A percentile compares a stretch with the other conserved stretches of the same genome.
Evolutionary conservation across 805 yeast genomes (phyloP).

Genomic region (Candida incommunis): DNA sequence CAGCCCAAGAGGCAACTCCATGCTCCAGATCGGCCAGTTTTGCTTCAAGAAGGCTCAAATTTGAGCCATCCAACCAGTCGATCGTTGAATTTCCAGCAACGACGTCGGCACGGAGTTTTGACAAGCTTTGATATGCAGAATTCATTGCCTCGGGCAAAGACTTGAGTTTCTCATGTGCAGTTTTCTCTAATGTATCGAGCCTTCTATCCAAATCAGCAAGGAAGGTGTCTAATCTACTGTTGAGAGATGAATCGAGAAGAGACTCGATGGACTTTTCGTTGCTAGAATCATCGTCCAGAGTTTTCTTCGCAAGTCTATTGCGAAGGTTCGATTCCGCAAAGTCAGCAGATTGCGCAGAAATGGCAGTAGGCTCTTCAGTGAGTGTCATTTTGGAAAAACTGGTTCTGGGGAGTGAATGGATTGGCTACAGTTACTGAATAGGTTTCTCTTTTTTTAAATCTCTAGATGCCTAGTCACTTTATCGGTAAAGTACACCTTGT

Average conservation of each 20-base stretch:
- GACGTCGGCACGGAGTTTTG: not conserved
- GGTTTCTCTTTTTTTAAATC: too few relatives aligned
- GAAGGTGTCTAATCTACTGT: not conserved
- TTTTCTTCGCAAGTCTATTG: too few relatives aligned
- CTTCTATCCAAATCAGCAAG: not conserved
- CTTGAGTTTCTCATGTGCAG: not conserved
- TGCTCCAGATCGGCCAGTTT: constrained; percentile 2
- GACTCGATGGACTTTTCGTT: too few relatives aligned
- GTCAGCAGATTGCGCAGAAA: too few relatives aligned
- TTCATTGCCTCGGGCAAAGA: not conserved
- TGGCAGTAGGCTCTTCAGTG: too few relatives aligned
- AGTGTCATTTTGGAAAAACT: too few relatives aligned
- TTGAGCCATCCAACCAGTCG: not conserved
- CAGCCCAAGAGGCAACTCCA: constrained; percentile 4
- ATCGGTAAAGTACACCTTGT: too few relatives aligned
- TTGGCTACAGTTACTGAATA: too few relatives aligned
- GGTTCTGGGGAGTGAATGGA: too few relatives aligned
- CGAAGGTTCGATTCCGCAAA: too few relatives aligned
- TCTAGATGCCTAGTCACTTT: too few relatives aligned
- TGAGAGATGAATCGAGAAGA: not conserved
- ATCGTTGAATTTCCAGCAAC: not conserved
- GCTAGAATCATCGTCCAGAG: too few relatives aligned
- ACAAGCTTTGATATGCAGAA: not conserved
- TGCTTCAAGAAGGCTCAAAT: not conserved
- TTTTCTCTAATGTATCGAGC: not conserved